Evolutionary conservation across 1,139 yeast genomes (phyloP).

Genomic region (Yamadazyma diddensiae): DNA sequence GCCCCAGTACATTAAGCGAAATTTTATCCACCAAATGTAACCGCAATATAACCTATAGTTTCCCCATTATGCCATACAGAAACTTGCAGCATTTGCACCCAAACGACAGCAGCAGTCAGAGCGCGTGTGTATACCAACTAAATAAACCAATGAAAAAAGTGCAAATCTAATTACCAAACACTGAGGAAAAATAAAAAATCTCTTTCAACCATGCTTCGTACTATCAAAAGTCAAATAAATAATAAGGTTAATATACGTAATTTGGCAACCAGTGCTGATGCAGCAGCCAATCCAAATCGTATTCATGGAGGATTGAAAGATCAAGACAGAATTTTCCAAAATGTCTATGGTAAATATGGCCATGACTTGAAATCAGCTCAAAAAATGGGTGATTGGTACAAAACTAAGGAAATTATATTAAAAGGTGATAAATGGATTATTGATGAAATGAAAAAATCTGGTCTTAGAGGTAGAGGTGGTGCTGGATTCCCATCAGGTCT

Average conservation of each 20-base stretch:
- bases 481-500: slow-evolving; percentile 91
- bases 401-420: slow-evolving; percentile 76
- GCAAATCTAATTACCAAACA: slow-evolving; percentile 24
- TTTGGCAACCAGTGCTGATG: slow-evolving; percentile 45
- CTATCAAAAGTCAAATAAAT: slow-evolving; percentile 4
- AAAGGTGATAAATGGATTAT: slow-evolving; percentile 89
- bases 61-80: no score
- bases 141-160: slow-evolving; percentile 20
- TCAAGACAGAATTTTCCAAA: slow-evolving; percentile 83
- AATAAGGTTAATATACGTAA: slow-evolving; percentile 23
- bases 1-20: background rate
- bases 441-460: slow-evolving; percentile 79
- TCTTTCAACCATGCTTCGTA: slow-evolving; percentile 8
- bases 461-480: slow-evolving; percentile 89
- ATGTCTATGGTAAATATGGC: slow-evolving; percentile 72
- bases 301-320: slow-evolving; percentile 75
- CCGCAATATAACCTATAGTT: no score
- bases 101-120: background rate
- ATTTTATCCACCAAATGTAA: no score
- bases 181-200: slow-evolving; percentile 9
- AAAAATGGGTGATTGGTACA: slow-evolving; percentile 87
- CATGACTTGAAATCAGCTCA: slow-evolving; percentile 69
- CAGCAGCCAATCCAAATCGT: slow-evolving; percentile 53
- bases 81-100: no score
- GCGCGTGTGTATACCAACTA: background rate